Percentiles rank a stretch among this genome's conserved stretches.
These are phyloP conservation scores for Wickerhamiella sergipiensis DNA, from an alignment of 805 yeast species.

Conservation along the genomic window DNA sequence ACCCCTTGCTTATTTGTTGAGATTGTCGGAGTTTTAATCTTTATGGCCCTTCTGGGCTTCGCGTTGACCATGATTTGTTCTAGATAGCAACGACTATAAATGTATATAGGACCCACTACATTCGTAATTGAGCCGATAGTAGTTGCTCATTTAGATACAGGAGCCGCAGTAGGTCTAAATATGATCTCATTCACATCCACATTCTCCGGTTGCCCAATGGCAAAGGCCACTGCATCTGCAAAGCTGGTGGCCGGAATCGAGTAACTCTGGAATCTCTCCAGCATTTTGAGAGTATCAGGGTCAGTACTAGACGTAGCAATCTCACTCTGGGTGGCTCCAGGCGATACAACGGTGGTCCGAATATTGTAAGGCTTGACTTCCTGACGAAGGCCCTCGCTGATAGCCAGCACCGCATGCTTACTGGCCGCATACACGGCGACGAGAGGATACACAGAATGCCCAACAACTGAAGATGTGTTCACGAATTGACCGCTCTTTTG, in stretches of 20 bases:
- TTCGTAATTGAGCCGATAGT: no score
- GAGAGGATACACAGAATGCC: not conserved
- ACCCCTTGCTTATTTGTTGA: no score
- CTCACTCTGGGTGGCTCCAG: constrained; percentile 68
- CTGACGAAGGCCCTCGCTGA: constrained; percentile 47
- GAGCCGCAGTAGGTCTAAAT: not conserved
- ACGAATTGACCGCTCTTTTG: not conserved
- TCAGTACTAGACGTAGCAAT: constrained; percentile 20
- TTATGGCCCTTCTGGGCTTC: no score
- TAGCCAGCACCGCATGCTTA: constrained; percentile 28
- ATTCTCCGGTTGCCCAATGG: not conserved
- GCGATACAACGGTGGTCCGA: constrained; percentile 55
- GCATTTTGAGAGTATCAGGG: not conserved
- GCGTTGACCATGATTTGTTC: no score
- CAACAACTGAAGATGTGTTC: not conserved
- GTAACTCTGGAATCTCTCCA: not conserved
- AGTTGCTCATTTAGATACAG: not conserved
- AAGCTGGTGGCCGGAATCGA: not conserved
- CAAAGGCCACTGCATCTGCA: not conserved
- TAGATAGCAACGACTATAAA: no score
- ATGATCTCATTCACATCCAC: constrained; percentile 1
- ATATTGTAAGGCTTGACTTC: constrained; percentile 56
- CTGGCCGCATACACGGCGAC: not conserved
- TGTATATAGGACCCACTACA: no score
- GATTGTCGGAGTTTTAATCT: no score